Percentiles rank a stretch among this genome's conserved stretches.
These are phyloP conservation scores for Murraya paniculata DNA, from an alignment of 345 rosid species.

Conservation along the genomic window DNA sequence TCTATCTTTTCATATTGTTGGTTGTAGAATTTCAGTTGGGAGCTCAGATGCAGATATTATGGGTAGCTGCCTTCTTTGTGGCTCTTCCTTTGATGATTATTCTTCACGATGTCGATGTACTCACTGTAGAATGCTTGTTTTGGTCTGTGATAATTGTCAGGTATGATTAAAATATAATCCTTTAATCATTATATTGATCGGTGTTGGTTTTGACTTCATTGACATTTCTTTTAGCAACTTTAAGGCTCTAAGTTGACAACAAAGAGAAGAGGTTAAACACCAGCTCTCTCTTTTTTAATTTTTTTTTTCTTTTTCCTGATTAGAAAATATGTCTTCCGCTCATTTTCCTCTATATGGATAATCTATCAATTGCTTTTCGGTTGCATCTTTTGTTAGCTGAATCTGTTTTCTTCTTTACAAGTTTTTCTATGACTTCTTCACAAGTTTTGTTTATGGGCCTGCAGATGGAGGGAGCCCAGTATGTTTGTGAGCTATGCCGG, in stretches of 20 bases:
- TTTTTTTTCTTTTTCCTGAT: background rate
- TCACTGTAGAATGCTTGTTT: slow-evolving; percentile 84
- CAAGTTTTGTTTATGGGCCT: slow-evolving; percentile 18
- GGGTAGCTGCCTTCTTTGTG: slow-evolving; percentile 78
- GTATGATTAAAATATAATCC: slow-evolving; percentile 29
- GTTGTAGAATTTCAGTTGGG: slow-evolving; percentile 82
- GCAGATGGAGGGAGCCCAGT: slow-evolving; percentile 55
- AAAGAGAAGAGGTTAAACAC: background rate
- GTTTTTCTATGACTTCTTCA: slow-evolving; percentile 12
- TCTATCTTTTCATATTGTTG: slow-evolving; percentile 15
- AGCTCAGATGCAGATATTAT: slow-evolving; percentile 54
- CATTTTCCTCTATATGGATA: background rate
- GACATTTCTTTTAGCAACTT: background rate
- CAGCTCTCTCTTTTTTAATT: background rate
- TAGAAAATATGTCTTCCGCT: background rate
- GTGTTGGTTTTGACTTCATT: background rate
- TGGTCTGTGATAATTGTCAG: slow-evolving; percentile 76
- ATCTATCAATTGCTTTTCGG: background rate
- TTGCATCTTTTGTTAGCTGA: background rate
- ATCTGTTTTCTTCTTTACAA: background rate
- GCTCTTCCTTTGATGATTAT: slow-evolving; percentile 71
- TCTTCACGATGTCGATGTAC: slow-evolving; percentile 79
- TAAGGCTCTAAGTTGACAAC: background rate
- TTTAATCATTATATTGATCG: background rate
- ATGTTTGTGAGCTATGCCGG: slow-evolving; percentile 81